Percentiles rank a stretch among this genome's conserved stretches.
Evolutionary conservation across 1,139 yeast genomes (phyloP).

Genomic region (Tardiomyces depauwii): DNA sequence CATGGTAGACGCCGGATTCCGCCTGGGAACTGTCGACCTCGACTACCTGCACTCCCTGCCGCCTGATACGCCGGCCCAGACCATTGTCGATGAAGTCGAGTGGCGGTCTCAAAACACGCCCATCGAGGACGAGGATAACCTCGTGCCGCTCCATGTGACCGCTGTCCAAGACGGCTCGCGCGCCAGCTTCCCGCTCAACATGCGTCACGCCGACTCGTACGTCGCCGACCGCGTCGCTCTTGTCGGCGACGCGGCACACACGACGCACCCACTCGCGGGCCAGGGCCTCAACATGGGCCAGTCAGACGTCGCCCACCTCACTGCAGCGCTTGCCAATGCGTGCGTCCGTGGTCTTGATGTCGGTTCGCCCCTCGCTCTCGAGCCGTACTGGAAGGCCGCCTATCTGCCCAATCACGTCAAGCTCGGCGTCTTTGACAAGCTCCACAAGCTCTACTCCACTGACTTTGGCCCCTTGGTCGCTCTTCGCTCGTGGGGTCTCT

Average conservation of each 20-base stretch:
- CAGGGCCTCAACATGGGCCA: slow-evolving; percentile 99
- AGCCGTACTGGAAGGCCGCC: slow-evolving; percentile 73
- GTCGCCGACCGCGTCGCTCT: slow-evolving; percentile 76
- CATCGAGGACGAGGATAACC: slow-evolving; percentile 34
- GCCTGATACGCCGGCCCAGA: slow-evolving; percentile 19
- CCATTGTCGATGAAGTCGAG: slow-evolving; percentile 51
- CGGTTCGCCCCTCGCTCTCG: slow-evolving; percentile 73
- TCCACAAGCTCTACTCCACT: slow-evolving; percentile 78
- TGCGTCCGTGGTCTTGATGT: slow-evolving; percentile 74
- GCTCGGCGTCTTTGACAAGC: slow-evolving; percentile 82
- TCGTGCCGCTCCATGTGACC: slow-evolving; percentile 56
- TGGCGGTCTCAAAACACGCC: slow-evolving; percentile 46
- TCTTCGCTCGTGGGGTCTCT: slow-evolving; percentile 66
- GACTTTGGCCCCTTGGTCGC: slow-evolving; percentile 65
- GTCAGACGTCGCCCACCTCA: slow-evolving; percentile 69
- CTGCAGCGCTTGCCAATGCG: slow-evolving; percentile 60
- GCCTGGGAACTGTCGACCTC: slow-evolving; percentile 67
- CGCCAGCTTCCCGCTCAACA: slow-evolving; percentile 79
- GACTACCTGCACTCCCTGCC: slow-evolving; percentile 46
- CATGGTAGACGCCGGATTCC: slow-evolving; percentile 77
- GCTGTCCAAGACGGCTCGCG: slow-evolving; percentile 52
- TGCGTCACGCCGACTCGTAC: slow-evolving; percentile 87
- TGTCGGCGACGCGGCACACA: slow-evolving; percentile 97
- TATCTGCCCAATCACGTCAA: slow-evolving; percentile 71
- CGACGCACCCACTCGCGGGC: slow-evolving; percentile 96